Evolutionary conservation across 2,329 filamentous ascomycete genomes (phyloP).

Genomic region (Colletotrichum cuscutae): DNA sequence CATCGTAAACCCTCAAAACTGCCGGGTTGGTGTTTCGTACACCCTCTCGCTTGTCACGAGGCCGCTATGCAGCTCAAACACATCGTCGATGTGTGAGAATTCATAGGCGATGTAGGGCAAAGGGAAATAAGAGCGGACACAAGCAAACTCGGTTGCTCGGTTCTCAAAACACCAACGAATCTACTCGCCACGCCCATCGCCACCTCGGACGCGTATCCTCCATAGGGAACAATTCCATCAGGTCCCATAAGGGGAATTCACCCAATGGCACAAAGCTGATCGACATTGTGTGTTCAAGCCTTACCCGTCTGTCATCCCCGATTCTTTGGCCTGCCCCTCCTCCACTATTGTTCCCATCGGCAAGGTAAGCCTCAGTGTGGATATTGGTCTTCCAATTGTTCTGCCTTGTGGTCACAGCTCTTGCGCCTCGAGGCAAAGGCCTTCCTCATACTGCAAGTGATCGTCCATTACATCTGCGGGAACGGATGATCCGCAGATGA

Average conservation of each 20-base stretch:
- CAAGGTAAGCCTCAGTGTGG: background rate
- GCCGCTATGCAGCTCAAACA: background rate
- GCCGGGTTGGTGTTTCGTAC: background rate
- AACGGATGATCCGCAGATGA: background rate
- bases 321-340: background rate
- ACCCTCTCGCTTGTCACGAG: background rate
- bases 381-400: background rate
- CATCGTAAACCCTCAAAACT: background rate
- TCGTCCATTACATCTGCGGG: background rate
- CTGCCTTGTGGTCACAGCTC: background rate
- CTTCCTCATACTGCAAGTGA: background rate
- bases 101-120: background rate
- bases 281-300: background rate
- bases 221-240: conserved; percentile 11
- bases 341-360: background rate
- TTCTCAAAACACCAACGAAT: background rate
- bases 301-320: background rate
- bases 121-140: background rate
- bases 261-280: conserved; percentile 9
- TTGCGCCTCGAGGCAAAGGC: background rate
- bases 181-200: background rate
- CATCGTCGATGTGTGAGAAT: background rate
- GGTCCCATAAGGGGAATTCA: background rate
- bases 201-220: background rate
- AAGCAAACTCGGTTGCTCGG: background rate